A percentile compares a stretch with the other conserved stretches of the same genome.
Evolutionary conservation across 2,329 filamentous ascomycete species (phyloP).

Genomic region (Cryphonectria parasitica): DNA sequence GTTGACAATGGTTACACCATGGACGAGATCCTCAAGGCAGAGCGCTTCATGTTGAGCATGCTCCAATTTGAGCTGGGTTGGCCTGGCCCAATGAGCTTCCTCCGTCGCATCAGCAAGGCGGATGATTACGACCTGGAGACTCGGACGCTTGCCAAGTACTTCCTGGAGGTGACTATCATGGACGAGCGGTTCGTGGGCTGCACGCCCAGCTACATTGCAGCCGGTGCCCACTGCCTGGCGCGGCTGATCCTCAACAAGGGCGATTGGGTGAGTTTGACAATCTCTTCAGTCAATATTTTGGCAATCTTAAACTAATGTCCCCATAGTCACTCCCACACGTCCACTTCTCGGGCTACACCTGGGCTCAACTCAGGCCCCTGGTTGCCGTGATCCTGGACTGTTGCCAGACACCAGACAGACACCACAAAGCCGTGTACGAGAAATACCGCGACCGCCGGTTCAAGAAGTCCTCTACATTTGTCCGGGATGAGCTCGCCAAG

Average conservation of each 20-base stretch:
- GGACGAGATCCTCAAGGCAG: slow-evolving; percentile 95
- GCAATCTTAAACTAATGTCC: slow-evolving; percentile 30
- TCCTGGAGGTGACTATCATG: slow-evolving; percentile 95
- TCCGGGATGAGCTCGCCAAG: slow-evolving; percentile 72
- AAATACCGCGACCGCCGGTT: slow-evolving; percentile 90
- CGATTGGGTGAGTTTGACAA: slow-evolving; percentile 73
- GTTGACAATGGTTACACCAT: slow-evolving; percentile 87
- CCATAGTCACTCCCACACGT: slow-evolving; percentile 77
- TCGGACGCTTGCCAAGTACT: slow-evolving; percentile 94
- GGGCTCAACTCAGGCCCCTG: slow-evolving; percentile 77
- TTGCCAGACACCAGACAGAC: slow-evolving; percentile 77
- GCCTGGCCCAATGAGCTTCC: slow-evolving; percentile 99
- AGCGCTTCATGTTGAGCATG: slow-evolving; percentile 98
- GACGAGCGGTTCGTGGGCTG: slow-evolving; percentile 95
- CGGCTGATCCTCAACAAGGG: slow-evolving; percentile 89
- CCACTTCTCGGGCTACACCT: slow-evolving; percentile 93
- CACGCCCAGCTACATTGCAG: slow-evolving; percentile 86
- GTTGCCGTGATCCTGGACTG: slow-evolving; percentile 83
- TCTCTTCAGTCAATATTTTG: slow-evolving; percentile 3
- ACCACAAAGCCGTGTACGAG: slow-evolving; percentile 86
- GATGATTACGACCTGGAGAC: slow-evolving; percentile 98
- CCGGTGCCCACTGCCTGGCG: slow-evolving; percentile 89
- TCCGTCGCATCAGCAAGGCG: slow-evolving; percentile 95
- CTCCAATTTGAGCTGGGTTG: slow-evolving; percentile 93
- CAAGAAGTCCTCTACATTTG: slow-evolving; percentile 81